phyloP scores from a whole-genome alignment of 306 rosid genomes.

The Acacia acuminata region DNA sequence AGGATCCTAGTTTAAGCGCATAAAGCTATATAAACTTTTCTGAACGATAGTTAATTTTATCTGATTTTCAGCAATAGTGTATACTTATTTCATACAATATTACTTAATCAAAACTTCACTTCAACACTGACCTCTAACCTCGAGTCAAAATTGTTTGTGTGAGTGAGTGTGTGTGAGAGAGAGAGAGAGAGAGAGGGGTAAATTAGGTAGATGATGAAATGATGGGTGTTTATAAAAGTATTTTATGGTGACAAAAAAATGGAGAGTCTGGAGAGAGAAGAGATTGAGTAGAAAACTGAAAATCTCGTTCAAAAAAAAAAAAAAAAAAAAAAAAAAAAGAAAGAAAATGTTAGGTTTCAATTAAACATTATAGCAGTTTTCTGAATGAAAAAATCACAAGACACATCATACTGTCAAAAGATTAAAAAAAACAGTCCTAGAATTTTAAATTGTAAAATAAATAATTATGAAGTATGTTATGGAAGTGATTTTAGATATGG shows the following conservation, averaged over 20 bases:
- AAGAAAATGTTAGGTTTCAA: background rate
- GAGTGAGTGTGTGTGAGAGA: too few relatives aligned
- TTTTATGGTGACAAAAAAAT: too few relatives aligned
- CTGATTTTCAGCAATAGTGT: background rate
- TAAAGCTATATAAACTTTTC: background rate
- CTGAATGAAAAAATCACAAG: background rate
- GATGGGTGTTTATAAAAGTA: too few relatives aligned
- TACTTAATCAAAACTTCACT: too few relatives aligned
- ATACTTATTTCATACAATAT: background rate
- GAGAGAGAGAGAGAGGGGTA: too few relatives aligned
- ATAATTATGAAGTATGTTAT: slow-evolving; percentile 15
- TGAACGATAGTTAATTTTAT: background rate
- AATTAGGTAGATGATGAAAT: too few relatives aligned
- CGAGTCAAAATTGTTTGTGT: too few relatives aligned
- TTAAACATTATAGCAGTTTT: background rate
- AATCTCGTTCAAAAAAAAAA: background rate
- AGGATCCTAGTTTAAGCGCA: background rate
- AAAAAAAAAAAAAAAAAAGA: too few relatives aligned
- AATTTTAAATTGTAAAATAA: slow-evolving; percentile 33
- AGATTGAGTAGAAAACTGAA: background rate
- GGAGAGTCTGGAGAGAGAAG: background rate
- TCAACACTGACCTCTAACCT: too few relatives aligned
- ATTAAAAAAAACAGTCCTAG: background rate
- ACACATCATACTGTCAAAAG: background rate
- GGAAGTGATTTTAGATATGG: slow-evolving; percentile 52